Conservation (phyloP, 345 rosid species). For the Populus deltoides region DNA sequence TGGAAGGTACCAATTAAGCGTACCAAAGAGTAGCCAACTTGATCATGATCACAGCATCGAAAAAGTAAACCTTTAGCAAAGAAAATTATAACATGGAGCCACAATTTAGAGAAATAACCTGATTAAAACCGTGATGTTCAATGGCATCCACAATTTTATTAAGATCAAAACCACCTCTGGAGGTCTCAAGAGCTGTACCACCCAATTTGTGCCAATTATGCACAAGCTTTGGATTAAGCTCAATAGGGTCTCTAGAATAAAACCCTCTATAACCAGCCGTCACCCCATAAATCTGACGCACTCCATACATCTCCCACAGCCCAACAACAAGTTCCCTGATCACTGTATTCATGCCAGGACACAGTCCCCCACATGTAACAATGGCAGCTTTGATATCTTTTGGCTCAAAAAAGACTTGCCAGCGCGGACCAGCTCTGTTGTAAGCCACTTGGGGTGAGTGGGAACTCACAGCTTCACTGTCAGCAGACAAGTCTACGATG, state of each 20-base stretch:
- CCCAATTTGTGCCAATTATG: constrained; percentile 75
- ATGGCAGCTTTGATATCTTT: constrained; percentile 50
- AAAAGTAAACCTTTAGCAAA: not conserved
- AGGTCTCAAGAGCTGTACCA: constrained; percentile 77
- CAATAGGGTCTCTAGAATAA: constrained; percentile 50
- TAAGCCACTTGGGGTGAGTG: constrained; percentile 41
- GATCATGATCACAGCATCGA: not conserved
- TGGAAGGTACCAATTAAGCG: not conserved
- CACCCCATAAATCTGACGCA: constrained; percentile 67
- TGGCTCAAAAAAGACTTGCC: constrained; percentile 48
- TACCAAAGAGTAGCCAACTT: not conserved
- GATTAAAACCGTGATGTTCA: constrained; percentile 51
- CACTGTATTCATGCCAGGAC: constrained; percentile 90
- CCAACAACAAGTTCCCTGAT: constrained; percentile 83
- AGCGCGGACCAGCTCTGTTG: constrained; percentile 74
- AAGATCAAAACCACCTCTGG: constrained; percentile 80
- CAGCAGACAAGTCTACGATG: constrained; percentile 44
- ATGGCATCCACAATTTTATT: constrained; percentile 65
- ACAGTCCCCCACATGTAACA: constrained; percentile 86
- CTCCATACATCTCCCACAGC: constrained; percentile 82
- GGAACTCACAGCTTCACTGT: not conserved
- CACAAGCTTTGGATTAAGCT: constrained; percentile 62
- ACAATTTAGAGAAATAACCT: constrained; percentile 36
- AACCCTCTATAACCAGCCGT: constrained; percentile 83
- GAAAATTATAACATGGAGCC: not conserved